Base-by-base conservation (phyloP, 257 asterid species). In the Henckelia pumila region DNA sequence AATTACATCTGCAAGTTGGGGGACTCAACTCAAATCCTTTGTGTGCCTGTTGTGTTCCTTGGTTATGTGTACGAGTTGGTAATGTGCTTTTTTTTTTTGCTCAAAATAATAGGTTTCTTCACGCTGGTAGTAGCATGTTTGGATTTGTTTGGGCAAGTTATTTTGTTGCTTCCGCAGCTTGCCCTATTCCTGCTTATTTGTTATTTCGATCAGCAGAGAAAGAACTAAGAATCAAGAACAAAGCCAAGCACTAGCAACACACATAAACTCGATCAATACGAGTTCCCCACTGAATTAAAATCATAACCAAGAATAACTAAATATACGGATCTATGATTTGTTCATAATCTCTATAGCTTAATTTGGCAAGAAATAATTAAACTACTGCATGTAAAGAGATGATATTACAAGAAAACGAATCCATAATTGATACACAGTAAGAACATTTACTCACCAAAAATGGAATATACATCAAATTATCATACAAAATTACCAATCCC, bases 171-270 rank as follows among this genome's bases (percentile, higher is more conserved):
- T n/a, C n/a, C n/a, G n/a, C n/a, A n/a, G n/a, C n/a, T n/a, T n/a
- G n/a, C n/a, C n/a, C n/a, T n/a, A n/a, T n/a, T n/a, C n/a, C n/a
- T n/a, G n/a, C n/a, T n/a, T n/a, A n/a, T n/a, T n/a, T n/a, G n/a
- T n/a, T n/a, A n/a, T n/a, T n/a, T n/a, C n/a, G n/a, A n/a, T n/a
- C 33, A 57, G 52, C 57, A 55, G 26, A 16, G 33, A 65, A 55
- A 64, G 19, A 64, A 65, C 49, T 67, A 35, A 53, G 21, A 67
- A 35, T 63, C 44, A 64, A 63, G 7, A 16, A 61, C 21, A 61
- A 47, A 14, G 56, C 19, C 22, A 56, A 63, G 10, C 32, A 56
- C 58, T 44, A 65, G 23, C 62, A 44, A 65, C 50, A 57, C 67
- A 40, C 64, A 61, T 56, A 29, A 7, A 21, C 9, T 16, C 14